Evolutionary conservation across 1,284 basidiomycete genomes (phyloP).

Genomic region (Ustilago hordei): DNA sequence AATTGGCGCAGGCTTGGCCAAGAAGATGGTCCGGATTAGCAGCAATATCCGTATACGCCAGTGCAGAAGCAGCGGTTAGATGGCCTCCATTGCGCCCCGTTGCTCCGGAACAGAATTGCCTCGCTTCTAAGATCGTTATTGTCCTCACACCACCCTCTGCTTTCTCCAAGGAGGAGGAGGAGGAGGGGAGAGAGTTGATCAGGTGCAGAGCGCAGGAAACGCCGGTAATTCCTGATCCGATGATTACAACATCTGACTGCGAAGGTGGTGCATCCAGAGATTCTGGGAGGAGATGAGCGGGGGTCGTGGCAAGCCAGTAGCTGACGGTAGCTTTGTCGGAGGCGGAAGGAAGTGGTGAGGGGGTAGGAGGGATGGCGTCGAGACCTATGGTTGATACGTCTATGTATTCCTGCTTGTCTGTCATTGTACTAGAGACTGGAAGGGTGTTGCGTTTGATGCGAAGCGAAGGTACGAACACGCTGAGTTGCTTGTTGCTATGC

Average conservation of each 20-base stretch:
- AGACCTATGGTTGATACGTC: conserved; percentile 49
- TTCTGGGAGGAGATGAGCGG: neutral
- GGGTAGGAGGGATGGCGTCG: conserved; percentile 11
- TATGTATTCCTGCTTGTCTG: conserved; percentile 14
- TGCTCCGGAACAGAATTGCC: conserved; percentile 55
- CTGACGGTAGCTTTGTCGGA: conserved; percentile 28
- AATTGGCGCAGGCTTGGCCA: neutral
- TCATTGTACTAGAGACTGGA: no score
- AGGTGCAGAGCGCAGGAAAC: conserved; percentile 52
- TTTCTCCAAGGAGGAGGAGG: neutral
- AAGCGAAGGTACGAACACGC: no score
- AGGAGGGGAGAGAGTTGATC: conserved; percentile 16
- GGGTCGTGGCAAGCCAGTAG: conserved; percentile 49
- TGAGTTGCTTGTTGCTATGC: no score
- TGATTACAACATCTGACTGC: conserved; percentile 36
- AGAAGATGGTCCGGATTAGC: conserved; percentile 44
- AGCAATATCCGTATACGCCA: conserved; percentile 48
- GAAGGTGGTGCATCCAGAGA: conserved; percentile 8
- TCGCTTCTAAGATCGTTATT: conserved; percentile 50
- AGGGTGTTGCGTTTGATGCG: no score
- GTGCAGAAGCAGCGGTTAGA: conserved; percentile 53
- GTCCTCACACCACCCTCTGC: neutral
- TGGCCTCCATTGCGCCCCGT: conserved; percentile 62
- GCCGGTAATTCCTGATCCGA: conserved; percentile 56
- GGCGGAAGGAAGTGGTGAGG: conserved; percentile 25